Percentiles rank a stretch among this genome's conserved stretches.
Conservation (phyloP, 2,329 filamentous ascomycete species). For the Colletotrichum australisinense region DNA sequence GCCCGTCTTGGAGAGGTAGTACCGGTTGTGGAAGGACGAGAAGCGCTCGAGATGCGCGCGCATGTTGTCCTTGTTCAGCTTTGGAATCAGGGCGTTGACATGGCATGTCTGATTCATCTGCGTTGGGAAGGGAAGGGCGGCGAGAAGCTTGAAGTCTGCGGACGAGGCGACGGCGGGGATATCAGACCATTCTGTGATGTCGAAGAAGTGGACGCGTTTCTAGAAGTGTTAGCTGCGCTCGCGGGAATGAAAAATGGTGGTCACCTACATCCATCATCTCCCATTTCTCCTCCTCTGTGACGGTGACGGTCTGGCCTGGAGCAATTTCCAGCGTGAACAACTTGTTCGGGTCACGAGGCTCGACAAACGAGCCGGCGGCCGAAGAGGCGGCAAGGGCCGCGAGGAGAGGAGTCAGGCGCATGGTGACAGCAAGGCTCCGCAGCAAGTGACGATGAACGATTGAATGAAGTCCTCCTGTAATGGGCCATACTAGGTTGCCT, state of each 20-base stretch:
- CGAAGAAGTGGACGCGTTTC: conserved; percentile 41
- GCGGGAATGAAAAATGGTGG: neutral
- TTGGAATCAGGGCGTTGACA: conserved; percentile 34
- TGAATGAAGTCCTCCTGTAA: neutral
- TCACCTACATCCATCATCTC: conserved; percentile 39
- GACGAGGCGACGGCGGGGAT: conserved; percentile 16
- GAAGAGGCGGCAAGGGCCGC: conserved; percentile 37
- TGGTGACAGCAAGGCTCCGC: conserved; percentile 6
- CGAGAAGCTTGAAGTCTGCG: conserved; percentile 17
- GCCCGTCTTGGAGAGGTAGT: conserved; percentile 74
- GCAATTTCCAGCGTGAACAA: conserved; percentile 39
- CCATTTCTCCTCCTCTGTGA: conserved; percentile 42
- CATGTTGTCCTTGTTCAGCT: conserved; percentile 30
- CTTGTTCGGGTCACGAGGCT: conserved; percentile 30
- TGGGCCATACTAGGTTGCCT: neutral
- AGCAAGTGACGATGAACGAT: neutral
- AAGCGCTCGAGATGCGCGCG: conserved; percentile 59
- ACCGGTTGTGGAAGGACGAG: conserved; percentile 74
- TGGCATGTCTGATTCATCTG: conserved; percentile 36
- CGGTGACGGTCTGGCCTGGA: conserved; percentile 38
- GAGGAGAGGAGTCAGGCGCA: conserved; percentile 37
- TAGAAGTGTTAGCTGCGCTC: neutral
- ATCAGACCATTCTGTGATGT: conserved; percentile 40
- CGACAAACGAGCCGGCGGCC: conserved; percentile 27
- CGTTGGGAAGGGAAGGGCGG: conserved; percentile 37